Evolutionary conservation across 1,284 basidiomycete genomes (phyloP), one percentile per base, ranked within the genome.

Genomic region (Cryptococcus sp.): DNA sequence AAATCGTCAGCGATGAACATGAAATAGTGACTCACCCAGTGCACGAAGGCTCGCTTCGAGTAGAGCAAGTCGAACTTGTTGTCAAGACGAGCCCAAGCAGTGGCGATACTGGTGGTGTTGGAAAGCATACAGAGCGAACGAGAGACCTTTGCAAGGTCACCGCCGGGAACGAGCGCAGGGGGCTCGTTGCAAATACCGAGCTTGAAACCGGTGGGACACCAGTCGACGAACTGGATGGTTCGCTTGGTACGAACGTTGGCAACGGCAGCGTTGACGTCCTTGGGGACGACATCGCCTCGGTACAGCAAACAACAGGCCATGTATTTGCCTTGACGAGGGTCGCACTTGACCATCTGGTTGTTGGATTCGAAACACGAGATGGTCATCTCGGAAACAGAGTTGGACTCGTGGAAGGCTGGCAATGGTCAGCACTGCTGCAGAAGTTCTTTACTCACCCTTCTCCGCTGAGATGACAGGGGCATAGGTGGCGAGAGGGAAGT

Each of bases 121-220:
- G 93, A 94, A 58, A 98, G 83, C 93, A 97, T 98, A 84, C 95
- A 98, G 65, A 98, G 84, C 78, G 91, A 94, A 76, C 95, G 89
- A 58, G 87, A 89, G 34, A 89, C 87, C 84, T 93, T 93, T 58
- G 95, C 95, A 62, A 98, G 87, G 76, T 99, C 95, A 68, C 94
- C 93, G 50, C 91, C 89, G 56, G 93, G 92, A 44, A 99, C 91
- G 64, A 85, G 84, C 23, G 92, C 89, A 23, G 95, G 86, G 49
- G 95, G 87, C 79, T 98, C 94, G 78, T 94, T 94, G 84, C 95
- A 98, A 80, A 98, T 91, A 79, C 94, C 94, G 65, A 95, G 87
- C 85, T 85, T 96, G 95, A 89, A 97, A 86, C 77, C 94, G 86
- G 94, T 97, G 50, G 93, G 93, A 82, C 95, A 98, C 95, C 95